Conservation (phyloP, 2,329 filamentous ascomycete species). For the Pseudogymnoascus sp. region DNA sequence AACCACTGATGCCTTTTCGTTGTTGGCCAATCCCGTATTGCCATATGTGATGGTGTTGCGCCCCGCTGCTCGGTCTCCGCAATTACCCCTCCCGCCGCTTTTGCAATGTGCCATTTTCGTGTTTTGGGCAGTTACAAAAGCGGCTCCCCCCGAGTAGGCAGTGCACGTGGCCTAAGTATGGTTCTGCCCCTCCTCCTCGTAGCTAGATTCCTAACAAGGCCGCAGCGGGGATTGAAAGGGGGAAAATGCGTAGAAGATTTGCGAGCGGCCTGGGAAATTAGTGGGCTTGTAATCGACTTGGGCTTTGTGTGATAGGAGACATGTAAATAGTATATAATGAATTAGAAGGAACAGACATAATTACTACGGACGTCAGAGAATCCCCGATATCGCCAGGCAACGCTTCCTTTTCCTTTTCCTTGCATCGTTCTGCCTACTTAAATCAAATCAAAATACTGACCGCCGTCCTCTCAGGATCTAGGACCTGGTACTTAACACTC, state of each 20-base stretch:
- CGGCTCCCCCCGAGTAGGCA: no score
- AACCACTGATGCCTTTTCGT: no score
- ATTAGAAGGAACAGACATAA: neutral
- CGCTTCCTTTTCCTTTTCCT: neutral
- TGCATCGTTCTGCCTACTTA: neutral
- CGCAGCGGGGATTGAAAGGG: neutral
- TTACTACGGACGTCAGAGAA: neutral
- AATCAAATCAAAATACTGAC: conserved; percentile 31
- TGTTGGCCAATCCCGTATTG: no score
- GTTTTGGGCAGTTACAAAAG: no score
- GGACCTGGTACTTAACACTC: conserved; percentile 33
- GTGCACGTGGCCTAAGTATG: no score
- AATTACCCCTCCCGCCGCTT: no score
- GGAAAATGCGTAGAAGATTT: neutral
- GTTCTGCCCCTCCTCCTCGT: no score
- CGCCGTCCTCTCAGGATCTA: conserved; percentile 33
- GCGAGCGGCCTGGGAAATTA: neutral
- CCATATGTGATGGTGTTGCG: no score
- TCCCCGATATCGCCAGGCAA: neutral
- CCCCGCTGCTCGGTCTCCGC: no score
- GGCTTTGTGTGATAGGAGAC: neutral
- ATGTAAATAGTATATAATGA: neutral
- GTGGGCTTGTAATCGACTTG: neutral
- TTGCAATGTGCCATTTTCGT: no score
- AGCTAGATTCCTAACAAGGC: neutral